Conservation (phyloP, 495 filamentous ascomycete species). For the Lasiosphaeriaceae sp. region DNA sequence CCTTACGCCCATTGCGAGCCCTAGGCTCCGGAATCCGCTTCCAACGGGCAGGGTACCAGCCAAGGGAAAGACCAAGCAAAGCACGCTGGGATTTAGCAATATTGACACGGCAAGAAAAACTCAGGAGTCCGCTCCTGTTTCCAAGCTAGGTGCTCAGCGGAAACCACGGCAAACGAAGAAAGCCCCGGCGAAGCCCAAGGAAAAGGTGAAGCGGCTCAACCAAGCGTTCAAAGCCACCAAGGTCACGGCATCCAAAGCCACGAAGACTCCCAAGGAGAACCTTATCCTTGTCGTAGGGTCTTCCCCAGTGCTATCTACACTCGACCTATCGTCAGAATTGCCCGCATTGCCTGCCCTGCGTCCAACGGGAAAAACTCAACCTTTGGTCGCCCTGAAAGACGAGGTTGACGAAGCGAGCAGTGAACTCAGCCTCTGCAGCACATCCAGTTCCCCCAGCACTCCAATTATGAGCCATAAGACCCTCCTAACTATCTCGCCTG, state of each 20-base stretch:
- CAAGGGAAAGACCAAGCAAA: conserved; percentile 34
- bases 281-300: conserved; percentile 13
- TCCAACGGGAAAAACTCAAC: conserved; percentile 9
- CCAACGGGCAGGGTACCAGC: conserved; percentile 27
- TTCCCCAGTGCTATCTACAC: conserved; percentile 21
- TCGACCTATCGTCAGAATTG: conserved; percentile 9
- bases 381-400: conserved; percentile 5
- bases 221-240: conserved; percentile 44
- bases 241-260: conserved; percentile 5
- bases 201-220: conserved; percentile 27
- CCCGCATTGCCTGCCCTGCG: conserved; percentile 24
- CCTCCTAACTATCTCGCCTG: conserved; percentile 38
- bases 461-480: conserved; percentile 2
- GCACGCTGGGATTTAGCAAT: conserved; percentile 30
- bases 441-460: conserved; percentile 6
- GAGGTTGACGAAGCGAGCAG: conserved; percentile 6
- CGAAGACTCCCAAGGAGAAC: conserved; percentile 17
- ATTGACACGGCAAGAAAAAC: too few species aligned
- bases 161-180: conserved; percentile 40
- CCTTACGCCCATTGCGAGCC: conserved; percentile 61
- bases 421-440: background rate
- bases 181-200: conserved; percentile 26
- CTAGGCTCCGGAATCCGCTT: conserved; percentile 47
- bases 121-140: too few species aligned
- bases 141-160: conserved; percentile 25